Base-by-base conservation (phyloP, 495 filamentous ascomycete species). In the Aspergillus homomorphus region DNA sequence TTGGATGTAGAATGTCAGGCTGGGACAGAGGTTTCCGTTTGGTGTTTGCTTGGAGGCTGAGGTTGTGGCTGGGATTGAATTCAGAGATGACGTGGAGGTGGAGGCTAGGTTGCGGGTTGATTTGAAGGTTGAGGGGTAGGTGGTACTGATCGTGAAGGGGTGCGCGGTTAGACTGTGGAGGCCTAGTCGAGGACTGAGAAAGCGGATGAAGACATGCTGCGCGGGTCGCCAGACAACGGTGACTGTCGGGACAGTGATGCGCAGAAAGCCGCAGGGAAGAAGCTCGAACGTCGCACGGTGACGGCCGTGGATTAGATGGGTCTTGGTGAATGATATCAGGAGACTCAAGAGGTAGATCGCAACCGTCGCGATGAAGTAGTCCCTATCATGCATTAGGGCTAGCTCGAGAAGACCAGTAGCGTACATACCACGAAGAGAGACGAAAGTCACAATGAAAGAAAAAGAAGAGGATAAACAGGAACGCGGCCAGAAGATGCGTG, bases 281-380 rank as follows among this genome's bases (percentile, higher is more conserved):
- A 77, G 65, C 23, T 65, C 64, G 44, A 83, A 63, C 12, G 61
- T 74, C 5, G 82, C 81, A 4, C 68, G 69, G 51, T 80, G 76
- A 0, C 76, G 44, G 30, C 78, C 77, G 49, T 81, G 70, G 60
- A 78, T 66, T 56, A 82, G 62, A 46, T 67, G 76, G 2, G 77
- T 80, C 33, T 78, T 73, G 44, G 72, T 48, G n/a, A 73, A 73
- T 0, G 78, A 61, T 42, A 76, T 70, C 41, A 77, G 44, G 23
- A 79, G 69, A 8, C 72, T 76, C 2, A 69, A 26, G 6, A 77
- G 50, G 65, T 84, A 86, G 21, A 87, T 60, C 1, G 72, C 70
- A 0, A 67, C 80, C 0, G 79, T 74, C 6, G 81, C 80, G 61
- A 86, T 82, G 60, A 86, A 85, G 62, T 87, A 87, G 62, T 85